phyloP scores from a whole-genome alignment of 192 early-diverging fungal genomes.

The Jimgerdemannia flammicorona region DNA sequence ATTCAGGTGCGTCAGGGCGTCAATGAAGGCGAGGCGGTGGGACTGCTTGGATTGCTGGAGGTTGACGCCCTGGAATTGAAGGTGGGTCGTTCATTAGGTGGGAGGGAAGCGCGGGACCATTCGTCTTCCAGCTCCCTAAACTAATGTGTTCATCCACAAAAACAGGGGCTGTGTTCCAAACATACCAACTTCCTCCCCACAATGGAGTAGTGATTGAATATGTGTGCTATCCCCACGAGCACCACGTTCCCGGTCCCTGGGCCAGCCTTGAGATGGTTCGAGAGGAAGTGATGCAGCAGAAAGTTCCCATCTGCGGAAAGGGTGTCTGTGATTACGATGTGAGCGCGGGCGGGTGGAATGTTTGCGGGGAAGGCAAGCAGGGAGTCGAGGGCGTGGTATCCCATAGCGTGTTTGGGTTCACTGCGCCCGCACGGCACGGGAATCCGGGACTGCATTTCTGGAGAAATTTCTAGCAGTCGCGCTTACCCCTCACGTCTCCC shows the following conservation, averaged over 20 bases:
- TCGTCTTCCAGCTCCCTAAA: neutral
- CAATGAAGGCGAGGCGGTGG: conserved; percentile 46
- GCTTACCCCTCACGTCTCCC: neutral
- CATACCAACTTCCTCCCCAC: conserved; percentile 56
- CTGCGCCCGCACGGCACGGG: no score
- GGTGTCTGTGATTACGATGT: conserved; percentile 53
- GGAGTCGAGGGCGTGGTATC: no score
- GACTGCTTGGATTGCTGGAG: conserved; percentile 38
- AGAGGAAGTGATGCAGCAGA: conserved; percentile 58
- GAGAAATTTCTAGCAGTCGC: neutral
- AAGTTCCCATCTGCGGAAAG: conserved; percentile 53
- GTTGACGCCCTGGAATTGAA: conserved; percentile 44
- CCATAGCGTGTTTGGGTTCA: no score
- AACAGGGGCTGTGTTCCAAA: neutral
- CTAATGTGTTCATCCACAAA: no score
- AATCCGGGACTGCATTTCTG: no score
- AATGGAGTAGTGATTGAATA: conserved; percentile 54
- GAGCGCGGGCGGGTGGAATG: neutral
- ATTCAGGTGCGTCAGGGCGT: conserved; percentile 52
- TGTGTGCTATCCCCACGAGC: conserved; percentile 52
- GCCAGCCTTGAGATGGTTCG: conserved; percentile 53
- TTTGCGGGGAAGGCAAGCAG: no score
- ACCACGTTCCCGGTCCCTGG: conserved; percentile 33
- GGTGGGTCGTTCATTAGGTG: neutral
- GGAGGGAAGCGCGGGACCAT: neutral